A percentile compares a stretch with the other conserved stretches of the same genome.
Conservation (phyloP, 192 early-diverging fungal genomes). For the Chytriomyces sp. region DNA sequence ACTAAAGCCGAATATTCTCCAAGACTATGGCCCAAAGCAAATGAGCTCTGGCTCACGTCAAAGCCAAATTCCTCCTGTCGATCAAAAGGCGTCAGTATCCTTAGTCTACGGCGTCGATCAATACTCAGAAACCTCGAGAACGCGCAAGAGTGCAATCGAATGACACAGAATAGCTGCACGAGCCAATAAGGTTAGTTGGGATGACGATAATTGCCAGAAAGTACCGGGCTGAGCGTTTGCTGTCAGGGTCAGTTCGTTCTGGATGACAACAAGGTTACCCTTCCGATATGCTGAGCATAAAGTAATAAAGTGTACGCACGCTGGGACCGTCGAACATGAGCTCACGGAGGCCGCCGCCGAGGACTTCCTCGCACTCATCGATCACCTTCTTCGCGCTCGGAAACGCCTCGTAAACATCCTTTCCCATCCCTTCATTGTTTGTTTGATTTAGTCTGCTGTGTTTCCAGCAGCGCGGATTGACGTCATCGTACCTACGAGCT, state of each 20-base stretch:
- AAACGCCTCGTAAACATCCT: constrained; percentile 79
- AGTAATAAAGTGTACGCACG: constrained; percentile 30
- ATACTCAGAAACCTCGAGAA: constrained; percentile 67
- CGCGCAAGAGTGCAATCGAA: constrained; percentile 82
- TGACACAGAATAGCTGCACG: constrained; percentile 79
- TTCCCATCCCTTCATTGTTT: constrained; percentile 77
- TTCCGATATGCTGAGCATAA: background rate
- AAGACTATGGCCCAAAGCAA: constrained; percentile 88
- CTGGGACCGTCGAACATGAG: constrained; percentile 89
- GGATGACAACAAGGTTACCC: background rate
- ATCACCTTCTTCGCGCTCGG: constrained; percentile 76
- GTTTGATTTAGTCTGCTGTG: background rate
- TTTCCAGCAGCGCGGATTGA: background rate
- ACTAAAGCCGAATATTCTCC: constrained; percentile 81
- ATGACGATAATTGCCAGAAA: background rate
- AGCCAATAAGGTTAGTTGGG: background rate
- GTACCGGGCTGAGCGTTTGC: constrained; percentile 81
- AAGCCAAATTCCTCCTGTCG: constrained; percentile 72
- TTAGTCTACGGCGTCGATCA: too few species aligned
- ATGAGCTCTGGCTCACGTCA: constrained; percentile 72
- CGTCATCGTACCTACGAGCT: constrained; percentile 3
- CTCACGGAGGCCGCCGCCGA: constrained; percentile 68
- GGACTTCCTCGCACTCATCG: constrained; percentile 87
- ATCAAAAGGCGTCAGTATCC: background rate
- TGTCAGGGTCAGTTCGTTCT: constrained; percentile 60